Percentiles rank a stretch among this genome's conserved stretches.
Evolutionary conservation across 306 rosid genomes (phyloP).

Genomic region (Mimosa pudica): DNA sequence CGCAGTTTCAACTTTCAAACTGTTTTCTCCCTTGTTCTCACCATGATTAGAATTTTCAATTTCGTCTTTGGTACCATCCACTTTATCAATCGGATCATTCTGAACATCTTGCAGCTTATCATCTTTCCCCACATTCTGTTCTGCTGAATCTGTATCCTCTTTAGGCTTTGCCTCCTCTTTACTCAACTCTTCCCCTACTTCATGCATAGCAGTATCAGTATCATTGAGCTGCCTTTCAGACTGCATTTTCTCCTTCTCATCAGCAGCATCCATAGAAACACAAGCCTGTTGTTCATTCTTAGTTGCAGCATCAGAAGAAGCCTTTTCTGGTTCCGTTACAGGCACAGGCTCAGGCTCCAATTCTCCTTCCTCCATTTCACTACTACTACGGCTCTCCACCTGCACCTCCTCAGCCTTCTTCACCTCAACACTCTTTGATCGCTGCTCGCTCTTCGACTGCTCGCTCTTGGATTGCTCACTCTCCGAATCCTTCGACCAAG

Average conservation of each 20-base stretch:
- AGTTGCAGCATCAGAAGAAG: slow-evolving; percentile 32
- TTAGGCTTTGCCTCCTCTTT: slow-evolving; percentile 37
- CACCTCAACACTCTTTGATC: slow-evolving; percentile 81
- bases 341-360: slow-evolving; percentile 58
- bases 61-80: slow-evolving; percentile 35
- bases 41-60: slow-evolving; percentile 19
- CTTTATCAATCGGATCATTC: slow-evolving; percentile 24
- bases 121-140: slow-evolving; percentile 38
- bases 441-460: slow-evolving; percentile 75
- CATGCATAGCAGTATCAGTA: slow-evolving; percentile 36
- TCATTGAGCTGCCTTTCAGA: slow-evolving; percentile 38
- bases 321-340: slow-evolving; percentile 29
- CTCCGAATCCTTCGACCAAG: slow-evolving; percentile 57
- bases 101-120: slow-evolving; percentile 38
- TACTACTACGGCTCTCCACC: slow-evolving; percentile 58
- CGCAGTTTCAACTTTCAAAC: slow-evolving; percentile 38
- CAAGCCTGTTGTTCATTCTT: slow-evolving; percentile 28
- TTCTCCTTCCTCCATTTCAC: slow-evolving; percentile 90
- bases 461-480: slow-evolving; percentile 39
- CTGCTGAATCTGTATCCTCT: slow-evolving; percentile 32
- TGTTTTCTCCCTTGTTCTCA: slow-evolving; percentile 33
- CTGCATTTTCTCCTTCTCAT: slow-evolving; percentile 35
- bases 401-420: slow-evolving; percentile 64
- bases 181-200: slow-evolving; percentile 21
- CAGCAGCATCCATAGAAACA: slow-evolving; percentile 30